Base-by-base conservation (phyloP, 2,329 filamentous ascomycete genomes). In the Fusarium verticillioides region DNA sequence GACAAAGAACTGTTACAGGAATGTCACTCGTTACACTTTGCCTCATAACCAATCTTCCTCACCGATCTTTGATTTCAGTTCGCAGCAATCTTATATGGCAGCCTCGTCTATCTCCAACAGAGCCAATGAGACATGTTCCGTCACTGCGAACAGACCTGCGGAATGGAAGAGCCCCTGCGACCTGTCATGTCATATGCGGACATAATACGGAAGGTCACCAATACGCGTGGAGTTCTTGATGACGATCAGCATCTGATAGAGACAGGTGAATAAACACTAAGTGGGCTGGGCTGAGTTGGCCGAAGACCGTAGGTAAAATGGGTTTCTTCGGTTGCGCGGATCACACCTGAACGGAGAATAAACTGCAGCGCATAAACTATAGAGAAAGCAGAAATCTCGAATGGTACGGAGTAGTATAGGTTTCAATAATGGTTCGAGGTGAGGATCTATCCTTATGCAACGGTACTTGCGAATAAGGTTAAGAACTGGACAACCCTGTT, bases 191-290 rank as follows among this genome's bases (percentile, higher is more conserved):
- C 40, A 58, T 26, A 44, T 44, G 21, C 34, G 23, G 32, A 23
- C 19, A 49, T 53, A 32, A 23, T 43, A 56, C 49, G 39, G 40
- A 62, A 26, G n/a, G 19, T 21, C 32, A 13, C 34, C 12, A 21
- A 44, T 7, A 64, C 28, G 57, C 60, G 40, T 43, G 40, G 62
- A 69, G 50, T 54, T 43, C 34, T 43, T 39, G 19, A 49, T 39
- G 63, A 63, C 47, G 57, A 63, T 68, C 56, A 49, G 39, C 28
- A 47, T 36, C 28, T 53, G 23, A 28, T 58, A 52, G 19, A 30
- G 34, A 36, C 10, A 50, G 37, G 28, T 60, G 36, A 60, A 28
- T 10, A 21, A 28, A 42, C 47, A 54, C 49, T 34, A 56, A 56
- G 28, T 40, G 43, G 57, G 37, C 21, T 37, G 18, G 49, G 10